Evolutionary conservation across 306 rosid species (phyloP).

Genomic region (Cajanus cajan): DNA sequence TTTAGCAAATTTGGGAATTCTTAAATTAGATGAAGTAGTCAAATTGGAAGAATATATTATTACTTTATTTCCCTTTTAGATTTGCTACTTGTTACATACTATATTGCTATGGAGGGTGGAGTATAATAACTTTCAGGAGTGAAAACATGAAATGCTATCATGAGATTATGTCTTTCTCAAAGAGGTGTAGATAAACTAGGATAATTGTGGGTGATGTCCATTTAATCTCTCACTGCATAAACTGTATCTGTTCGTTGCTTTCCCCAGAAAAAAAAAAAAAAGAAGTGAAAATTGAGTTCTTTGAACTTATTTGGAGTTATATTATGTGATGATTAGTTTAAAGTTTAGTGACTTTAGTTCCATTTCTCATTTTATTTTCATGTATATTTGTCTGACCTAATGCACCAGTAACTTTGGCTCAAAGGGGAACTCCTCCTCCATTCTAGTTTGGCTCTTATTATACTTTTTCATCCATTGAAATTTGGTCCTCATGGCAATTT

Average conservation of each 20-base stretch:
- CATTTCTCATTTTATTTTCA: not conserved
- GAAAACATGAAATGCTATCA: not conserved
- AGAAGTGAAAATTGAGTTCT: not conserved
- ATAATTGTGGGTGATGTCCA: not conserved
- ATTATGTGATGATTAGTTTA: not conserved
- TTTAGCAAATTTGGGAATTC: not conserved
- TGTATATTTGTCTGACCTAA: not conserved
- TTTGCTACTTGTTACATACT: not conserved
- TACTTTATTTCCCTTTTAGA: not conserved
- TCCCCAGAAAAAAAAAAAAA: not conserved
- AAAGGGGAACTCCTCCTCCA: not conserved
- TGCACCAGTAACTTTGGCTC: not conserved
- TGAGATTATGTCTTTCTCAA: not conserved
- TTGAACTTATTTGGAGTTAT: not conserved
- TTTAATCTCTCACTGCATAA: not conserved
- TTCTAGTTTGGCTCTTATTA: not conserved
- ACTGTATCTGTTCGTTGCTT: not conserved
- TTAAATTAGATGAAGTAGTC: not conserved
- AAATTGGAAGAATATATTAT: not conserved
- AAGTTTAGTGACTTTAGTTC: not conserved
- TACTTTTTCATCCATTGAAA: not conserved
- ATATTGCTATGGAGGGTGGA: not conserved
- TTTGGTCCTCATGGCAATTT: not conserved
- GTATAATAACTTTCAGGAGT: not conserved
- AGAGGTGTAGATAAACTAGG: not conserved